These are phyloP conservation scores for Talaromyces sp. DNA, from an alignment of 2,329 filamentous ascomycete genomes.

Conservation along the genomic window DNA sequence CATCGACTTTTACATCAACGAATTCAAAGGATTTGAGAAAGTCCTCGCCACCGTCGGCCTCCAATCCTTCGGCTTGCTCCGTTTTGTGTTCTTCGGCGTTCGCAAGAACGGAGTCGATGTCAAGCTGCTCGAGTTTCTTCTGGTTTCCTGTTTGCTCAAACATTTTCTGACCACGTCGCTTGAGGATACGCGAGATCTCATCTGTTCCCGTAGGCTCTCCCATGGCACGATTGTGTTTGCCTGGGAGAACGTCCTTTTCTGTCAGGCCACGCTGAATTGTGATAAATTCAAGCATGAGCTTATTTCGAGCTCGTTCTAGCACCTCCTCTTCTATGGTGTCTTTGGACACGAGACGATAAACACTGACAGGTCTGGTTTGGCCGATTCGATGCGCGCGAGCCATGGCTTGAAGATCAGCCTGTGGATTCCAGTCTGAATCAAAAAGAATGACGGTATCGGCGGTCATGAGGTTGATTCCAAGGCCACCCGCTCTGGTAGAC, in stretches of 20 bases:
- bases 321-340: conserved; percentile 98
- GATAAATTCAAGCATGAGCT: conserved; percentile 93
- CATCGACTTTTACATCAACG: conserved; percentile 89
- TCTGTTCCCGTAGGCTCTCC: conserved; percentile 86
- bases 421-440: conserved; percentile 94
- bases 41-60: conserved; percentile 93
- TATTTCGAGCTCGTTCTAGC: conserved; percentile 91
- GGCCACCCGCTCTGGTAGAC: conserved; percentile 89
- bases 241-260: conserved; percentile 81
- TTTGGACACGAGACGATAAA: conserved; percentile 94
- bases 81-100: conserved; percentile 97
- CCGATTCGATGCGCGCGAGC: conserved; percentile 96
- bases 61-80: conserved; percentile 87
- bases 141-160: conserved; percentile 98
- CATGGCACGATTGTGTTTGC: conserved; percentile 66
- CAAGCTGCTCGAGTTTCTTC: conserved; percentile 90
- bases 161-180: conserved; percentile 98
- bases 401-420: conserved; percentile 97
- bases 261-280: conserved; percentile 97
- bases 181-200: conserved; percentile 93
- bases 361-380: conserved; percentile 91
- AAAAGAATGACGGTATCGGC: conserved; percentile 97
- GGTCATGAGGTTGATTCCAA: conserved; percentile 99
- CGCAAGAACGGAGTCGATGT: conserved; percentile 94
- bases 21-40: conserved; percentile 88